phyloP scores from a whole-genome alignment of 768 basidiomycete genomes.

The Sporobolomyces pararoseus region DNA sequence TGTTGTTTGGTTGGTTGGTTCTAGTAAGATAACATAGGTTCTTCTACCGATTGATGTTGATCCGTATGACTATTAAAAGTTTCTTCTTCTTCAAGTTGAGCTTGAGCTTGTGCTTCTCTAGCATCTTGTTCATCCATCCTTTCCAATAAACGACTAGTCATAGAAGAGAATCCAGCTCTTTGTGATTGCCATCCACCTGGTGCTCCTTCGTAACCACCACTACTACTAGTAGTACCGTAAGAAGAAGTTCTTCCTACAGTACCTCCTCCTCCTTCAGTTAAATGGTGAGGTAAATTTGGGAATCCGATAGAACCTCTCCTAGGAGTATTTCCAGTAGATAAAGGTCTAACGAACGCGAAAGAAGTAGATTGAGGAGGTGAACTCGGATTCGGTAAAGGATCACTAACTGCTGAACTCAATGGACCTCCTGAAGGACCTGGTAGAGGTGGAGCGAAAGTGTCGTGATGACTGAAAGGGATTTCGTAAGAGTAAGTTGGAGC shows the following conservation, averaged over 20 bases:
- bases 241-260: neutral
- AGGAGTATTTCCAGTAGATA: neutral
- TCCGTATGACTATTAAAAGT: too few relatives aligned
- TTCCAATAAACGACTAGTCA: slow-evolving; percentile 25
- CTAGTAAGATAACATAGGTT: too few relatives aligned
- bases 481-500: slow-evolving; percentile 8
- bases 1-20: too few relatives aligned
- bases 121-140: slow-evolving; percentile 17
- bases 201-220: too few relatives aligned
- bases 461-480: too few relatives aligned
- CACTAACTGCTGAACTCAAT: neutral
- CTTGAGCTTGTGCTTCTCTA: too few relatives aligned
- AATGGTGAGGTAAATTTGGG: slow-evolving; percentile 5
- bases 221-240: too few relatives aligned
- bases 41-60: too few relatives aligned
- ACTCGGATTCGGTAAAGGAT: slow-evolving; percentile 2
- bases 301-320: slow-evolving; percentile 14
- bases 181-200: too few relatives aligned
- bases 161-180: neutral
- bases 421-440: neutral
- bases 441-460: neutral
- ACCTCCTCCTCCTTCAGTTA: too few relatives aligned
- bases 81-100: too few relatives aligned
- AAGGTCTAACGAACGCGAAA: neutral
- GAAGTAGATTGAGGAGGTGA: neutral